Percentiles rank a stretch among this genome's conserved stretches.
Evolutionary conservation across 805 yeast genomes (phyloP).

Genomic region (Ogataea nitratoaversa): DNA sequence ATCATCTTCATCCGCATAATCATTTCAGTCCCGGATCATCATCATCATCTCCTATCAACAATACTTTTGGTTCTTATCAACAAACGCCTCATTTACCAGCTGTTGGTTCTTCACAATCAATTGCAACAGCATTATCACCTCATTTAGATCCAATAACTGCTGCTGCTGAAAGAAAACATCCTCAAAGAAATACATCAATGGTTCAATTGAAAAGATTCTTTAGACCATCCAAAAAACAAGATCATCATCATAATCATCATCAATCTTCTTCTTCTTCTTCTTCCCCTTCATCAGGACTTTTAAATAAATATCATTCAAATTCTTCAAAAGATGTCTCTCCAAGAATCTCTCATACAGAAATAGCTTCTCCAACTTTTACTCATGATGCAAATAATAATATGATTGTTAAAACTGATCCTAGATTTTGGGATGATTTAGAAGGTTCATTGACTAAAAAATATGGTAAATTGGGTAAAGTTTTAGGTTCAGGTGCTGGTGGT

Average conservation of each 20-base stretch:
- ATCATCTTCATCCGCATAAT: conserved; percentile 1
- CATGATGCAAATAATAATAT: conserved; percentile 37
- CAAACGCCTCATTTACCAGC: conserved; percentile 18
- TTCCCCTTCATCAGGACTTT: too few species aligned
- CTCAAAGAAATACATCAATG: conserved; percentile 42
- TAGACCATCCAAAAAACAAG: conserved; percentile 45
- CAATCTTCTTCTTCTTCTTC: conserved; percentile 5
- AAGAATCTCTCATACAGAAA: conserved; percentile 16
- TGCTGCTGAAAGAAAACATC: conserved; percentile 2
- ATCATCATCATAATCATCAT: conserved; percentile 8
- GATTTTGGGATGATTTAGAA: conserved; percentile 45
- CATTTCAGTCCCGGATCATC: conserved; percentile 3
- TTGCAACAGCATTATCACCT: neutral
- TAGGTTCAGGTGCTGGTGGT: conserved; percentile 89
- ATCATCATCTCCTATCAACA: neutral
- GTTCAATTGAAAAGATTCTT: conserved; percentile 69
- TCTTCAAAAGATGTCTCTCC: conserved; percentile 19
- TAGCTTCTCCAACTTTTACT: conserved; percentile 33
- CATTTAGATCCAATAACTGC: neutral
- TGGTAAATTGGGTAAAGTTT: conserved; percentile 67
- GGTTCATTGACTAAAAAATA: conserved; percentile 55
- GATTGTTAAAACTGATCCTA: conserved; percentile 35
- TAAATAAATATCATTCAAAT: conserved; percentile 16
- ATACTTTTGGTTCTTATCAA: conserved; percentile 7
- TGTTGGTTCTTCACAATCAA: neutral